Percentiles rank a stretch among this genome's conserved stretches.
Conservation (phyloP, 176 grass and related monocot genomes). For the Pharus latifolius region DNA sequence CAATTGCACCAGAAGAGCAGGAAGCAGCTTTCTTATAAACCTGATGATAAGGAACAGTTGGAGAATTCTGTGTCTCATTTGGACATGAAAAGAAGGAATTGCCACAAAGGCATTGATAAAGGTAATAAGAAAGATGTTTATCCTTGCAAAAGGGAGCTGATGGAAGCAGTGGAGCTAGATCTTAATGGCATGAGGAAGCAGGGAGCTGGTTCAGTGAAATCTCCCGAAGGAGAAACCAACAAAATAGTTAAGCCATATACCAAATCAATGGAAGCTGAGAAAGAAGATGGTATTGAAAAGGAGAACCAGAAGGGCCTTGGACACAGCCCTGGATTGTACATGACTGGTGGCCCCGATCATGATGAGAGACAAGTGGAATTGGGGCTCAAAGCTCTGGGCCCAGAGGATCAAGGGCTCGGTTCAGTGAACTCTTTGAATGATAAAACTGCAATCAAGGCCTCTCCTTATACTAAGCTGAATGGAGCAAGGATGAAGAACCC, state of each 20-base stretch:
- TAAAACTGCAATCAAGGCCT: slow-evolving; percentile 30
- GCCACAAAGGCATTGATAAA: slow-evolving; percentile 32
- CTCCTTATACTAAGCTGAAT: slow-evolving; percentile 43
- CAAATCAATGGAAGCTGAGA: slow-evolving; percentile 8
- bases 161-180: slow-evolving; percentile 45
- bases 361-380: not conserved
- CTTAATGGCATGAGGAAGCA: slow-evolving; percentile 45
- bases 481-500: slow-evolving; percentile 4
- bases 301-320: slow-evolving; percentile 21
- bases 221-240: slow-evolving; percentile 17
- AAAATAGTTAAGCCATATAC: slow-evolving; percentile 15
- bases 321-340: not conserved
- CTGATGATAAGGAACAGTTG: slow-evolving; percentile 20
- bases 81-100: slow-evolving; percentile 14
- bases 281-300: slow-evolving; percentile 21
- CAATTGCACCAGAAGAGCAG: slow-evolving; percentile 10
- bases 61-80: slow-evolving; percentile 13
- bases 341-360: slow-evolving; percentile 19
- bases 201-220: slow-evolving; percentile 16
- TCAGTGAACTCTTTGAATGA: slow-evolving; percentile 32
- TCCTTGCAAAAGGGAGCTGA: slow-evolving; percentile 13
- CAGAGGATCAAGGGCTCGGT: slow-evolving; percentile 26
- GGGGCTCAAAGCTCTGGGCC: slow-evolving; percentile 15
- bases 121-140: not conserved
- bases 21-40: slow-evolving; percentile 8